Percentiles rank a stretch among this genome's conserved stretches.
phyloP scores from a whole-genome alignment of 139 green algal species.

The Mesostigma viride region DNA sequence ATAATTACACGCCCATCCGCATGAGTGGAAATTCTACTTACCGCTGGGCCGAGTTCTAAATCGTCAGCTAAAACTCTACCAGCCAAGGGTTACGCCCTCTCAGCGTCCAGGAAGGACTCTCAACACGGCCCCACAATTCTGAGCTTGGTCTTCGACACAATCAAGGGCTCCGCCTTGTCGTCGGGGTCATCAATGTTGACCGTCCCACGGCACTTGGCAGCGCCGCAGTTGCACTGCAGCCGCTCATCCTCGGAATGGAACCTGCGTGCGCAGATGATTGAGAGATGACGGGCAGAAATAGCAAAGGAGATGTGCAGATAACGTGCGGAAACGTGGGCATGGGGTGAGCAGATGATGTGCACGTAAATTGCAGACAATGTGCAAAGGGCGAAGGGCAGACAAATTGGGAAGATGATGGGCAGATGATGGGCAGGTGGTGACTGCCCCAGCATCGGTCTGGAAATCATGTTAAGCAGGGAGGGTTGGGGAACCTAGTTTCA shows the following conservation, averaged over 20 bases:
- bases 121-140: too few species aligned
- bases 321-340: neutral
- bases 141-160: too few species aligned
- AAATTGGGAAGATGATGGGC: neutral
- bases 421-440: neutral
- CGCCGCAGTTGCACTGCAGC: conserved; percentile 32
- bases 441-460: neutral
- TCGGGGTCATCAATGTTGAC: conserved; percentile 26
- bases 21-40: too few species aligned
- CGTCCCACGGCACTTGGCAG: conserved; percentile 17
- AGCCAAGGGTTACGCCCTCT: too few species aligned
- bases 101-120: too few species aligned
- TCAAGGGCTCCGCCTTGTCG: conserved; percentile 17
- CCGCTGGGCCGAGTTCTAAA: too few species aligned
- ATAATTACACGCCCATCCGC: too few species aligned
- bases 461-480: too few species aligned
- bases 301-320: neutral
- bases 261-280: conserved; percentile 2
- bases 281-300: neutral
- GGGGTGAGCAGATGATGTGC: neutral
- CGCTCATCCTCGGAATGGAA: conserved; percentile 32
- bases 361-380: neutral
- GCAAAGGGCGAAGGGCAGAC: neutral
- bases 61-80: too few species aligned
- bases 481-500: too few species aligned